These are phyloP conservation scores for Bocquillonia castaneifolia DNA, from an alignment of 441 rosid species.

Conservation along the genomic window DNA sequence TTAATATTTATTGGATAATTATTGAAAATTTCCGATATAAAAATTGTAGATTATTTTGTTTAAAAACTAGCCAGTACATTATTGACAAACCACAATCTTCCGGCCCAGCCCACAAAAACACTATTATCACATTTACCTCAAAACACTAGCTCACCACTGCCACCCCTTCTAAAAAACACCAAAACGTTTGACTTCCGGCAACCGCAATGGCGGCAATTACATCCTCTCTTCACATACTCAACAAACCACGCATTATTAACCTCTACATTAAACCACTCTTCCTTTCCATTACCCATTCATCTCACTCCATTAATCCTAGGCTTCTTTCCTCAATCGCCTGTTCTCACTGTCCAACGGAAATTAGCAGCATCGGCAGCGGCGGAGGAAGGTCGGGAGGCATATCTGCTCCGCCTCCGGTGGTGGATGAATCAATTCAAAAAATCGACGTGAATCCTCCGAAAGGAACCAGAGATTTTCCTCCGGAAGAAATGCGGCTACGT, in stretches of 20 bases:
- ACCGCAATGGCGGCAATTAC: conserved; percentile 32
- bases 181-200: no score
- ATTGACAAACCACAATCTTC: no score
- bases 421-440: conserved; percentile 36
- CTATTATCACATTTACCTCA: no score
- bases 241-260: conserved; percentile 23
- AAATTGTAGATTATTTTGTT: no score
- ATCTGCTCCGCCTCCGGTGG: conserved; percentile 33
- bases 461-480: conserved; percentile 89
- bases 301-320: conserved; percentile 25
- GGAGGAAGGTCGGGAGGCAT: conserved; percentile 59
- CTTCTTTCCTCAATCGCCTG: conserved; percentile 33
- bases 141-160: no score
- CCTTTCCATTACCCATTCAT: conserved; percentile 18
- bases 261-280: conserved; percentile 39
- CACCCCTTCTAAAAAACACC: no score
- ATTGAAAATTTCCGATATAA: no score
- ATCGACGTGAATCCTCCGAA: conserved; percentile 87
- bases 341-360: conserved; percentile 22
- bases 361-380: conserved; percentile 14
- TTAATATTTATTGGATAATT: no score
- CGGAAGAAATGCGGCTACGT: conserved; percentile 88
- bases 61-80: no score
- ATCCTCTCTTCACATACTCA: conserved; percentile 24
- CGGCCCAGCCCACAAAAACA: no score